Conservation (phyloP, 768 basidiomycete genomes). For the Coprinopsis cinerea region DNA sequence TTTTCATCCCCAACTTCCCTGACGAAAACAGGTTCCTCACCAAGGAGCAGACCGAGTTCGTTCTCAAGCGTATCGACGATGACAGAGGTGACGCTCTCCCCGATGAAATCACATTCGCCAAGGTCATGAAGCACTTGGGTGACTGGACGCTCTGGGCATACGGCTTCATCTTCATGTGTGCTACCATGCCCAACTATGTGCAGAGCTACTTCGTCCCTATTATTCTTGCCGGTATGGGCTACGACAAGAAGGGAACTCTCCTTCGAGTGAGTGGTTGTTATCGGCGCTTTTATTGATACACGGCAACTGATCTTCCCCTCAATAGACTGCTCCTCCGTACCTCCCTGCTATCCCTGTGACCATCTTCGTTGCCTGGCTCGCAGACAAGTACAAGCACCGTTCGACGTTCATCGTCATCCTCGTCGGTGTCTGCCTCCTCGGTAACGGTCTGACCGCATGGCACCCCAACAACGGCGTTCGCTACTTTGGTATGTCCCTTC, state of each 20-base stretch:
- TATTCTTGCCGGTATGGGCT: slow-evolving; percentile 43
- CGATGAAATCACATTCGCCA: slow-evolving; percentile 21
- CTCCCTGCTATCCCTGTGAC: slow-evolving; percentile 24
- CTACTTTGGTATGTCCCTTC: slow-evolving; percentile 33
- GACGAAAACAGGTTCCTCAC: slow-evolving; percentile 24
- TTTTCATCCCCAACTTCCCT: slow-evolving; percentile 22
- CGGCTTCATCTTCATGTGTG: slow-evolving; percentile 39
- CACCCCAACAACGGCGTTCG: slow-evolving; percentile 29
- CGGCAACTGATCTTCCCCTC: not conserved
- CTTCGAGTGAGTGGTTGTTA: slow-evolving; percentile 29
- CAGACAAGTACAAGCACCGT: slow-evolving; percentile 39
- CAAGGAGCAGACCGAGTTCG: slow-evolving; percentile 22
- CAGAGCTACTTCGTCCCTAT: slow-evolving; percentile 43
- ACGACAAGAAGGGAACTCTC: slow-evolving; percentile 28
- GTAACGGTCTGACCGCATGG: slow-evolving; percentile 33
- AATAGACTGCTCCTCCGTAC: not conserved
- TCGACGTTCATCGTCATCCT: slow-evolving; percentile 36
- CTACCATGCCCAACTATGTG: slow-evolving; percentile 38
- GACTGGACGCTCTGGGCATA: slow-evolving; percentile 30
- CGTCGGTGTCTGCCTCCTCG: slow-evolving; percentile 31
- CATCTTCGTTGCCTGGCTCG: slow-evolving; percentile 40
- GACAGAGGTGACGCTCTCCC: slow-evolving; percentile 28
- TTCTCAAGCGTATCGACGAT: slow-evolving; percentile 23
- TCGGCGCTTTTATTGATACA: not conserved
- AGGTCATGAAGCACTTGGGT: slow-evolving; percentile 23